phyloP scores from a whole-genome alignment of 2,329 filamentous ascomycete genomes.

The Exutisphaerella laricina region DNA sequence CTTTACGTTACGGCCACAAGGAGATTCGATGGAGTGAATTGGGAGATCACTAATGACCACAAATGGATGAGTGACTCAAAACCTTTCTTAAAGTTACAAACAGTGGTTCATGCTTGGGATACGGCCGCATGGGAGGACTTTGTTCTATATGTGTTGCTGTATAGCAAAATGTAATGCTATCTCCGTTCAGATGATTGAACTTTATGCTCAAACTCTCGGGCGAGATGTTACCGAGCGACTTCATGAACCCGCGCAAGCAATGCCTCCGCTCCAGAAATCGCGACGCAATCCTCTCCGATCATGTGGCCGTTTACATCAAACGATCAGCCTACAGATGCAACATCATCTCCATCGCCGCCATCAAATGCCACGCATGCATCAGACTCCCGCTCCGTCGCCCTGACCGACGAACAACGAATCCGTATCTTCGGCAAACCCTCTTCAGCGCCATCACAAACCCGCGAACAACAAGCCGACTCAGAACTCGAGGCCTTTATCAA shows the following conservation, averaged over 20 bases:
- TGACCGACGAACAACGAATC: conserved; percentile 27
- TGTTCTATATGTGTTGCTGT: background rate
- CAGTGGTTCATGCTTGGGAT: no score
- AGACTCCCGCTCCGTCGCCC: conserved; percentile 13
- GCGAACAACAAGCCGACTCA: conserved; percentile 46
- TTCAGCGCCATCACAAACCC: conserved; percentile 22
- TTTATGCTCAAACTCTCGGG: no score
- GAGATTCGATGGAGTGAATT: background rate
- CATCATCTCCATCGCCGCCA: no score
- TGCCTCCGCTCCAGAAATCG: no score
- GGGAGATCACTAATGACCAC: background rate
- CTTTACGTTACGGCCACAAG: conserved; percentile 2
- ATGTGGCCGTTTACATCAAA: no score
- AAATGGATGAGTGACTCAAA: background rate
- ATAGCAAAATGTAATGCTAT: conserved; percentile 1
- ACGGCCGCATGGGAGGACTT: background rate
- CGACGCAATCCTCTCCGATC: no score
- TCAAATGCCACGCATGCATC: background rate
- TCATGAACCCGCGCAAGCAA: no score
- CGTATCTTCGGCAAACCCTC: conserved; percentile 28
- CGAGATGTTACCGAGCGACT: no score
- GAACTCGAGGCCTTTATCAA: conserved; percentile 52
- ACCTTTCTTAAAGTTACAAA: no score
- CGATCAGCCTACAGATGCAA: no score
- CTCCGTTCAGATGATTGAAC: no score